These are phyloP conservation scores for Wickerhamomyces chambardii DNA, from an alignment of 805 yeast genomes.

Conservation along the genomic window DNA sequence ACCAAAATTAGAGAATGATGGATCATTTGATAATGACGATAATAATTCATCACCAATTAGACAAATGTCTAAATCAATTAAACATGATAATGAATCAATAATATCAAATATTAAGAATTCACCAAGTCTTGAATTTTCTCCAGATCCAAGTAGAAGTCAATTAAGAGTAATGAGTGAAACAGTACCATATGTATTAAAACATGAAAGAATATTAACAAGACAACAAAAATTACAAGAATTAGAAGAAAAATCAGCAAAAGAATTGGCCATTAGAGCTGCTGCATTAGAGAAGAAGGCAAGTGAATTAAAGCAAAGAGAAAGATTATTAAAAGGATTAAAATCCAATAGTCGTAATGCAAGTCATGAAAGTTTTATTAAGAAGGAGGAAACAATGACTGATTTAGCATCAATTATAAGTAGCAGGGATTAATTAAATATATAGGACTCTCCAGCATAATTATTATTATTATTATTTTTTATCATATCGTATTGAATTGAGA, in stretches of 20 bases:
- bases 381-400: slow-evolving; percentile 48
- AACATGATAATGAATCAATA: slow-evolving; percentile 27
- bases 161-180: slow-evolving; percentile 75
- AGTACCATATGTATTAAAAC: slow-evolving; percentile 75
- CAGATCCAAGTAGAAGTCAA: slow-evolving; percentile 44
- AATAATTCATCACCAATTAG: slow-evolving; percentile 31
- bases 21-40: too few relatives aligned
- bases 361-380: slow-evolving; percentile 22
- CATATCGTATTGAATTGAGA: too few relatives aligned
- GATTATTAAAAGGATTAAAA: slow-evolving; percentile 28
- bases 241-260: slow-evolving; percentile 71
- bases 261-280: slow-evolving; percentile 65
- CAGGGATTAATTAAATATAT: background rate
- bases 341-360: too few relatives aligned
- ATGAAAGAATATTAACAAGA: slow-evolving; percentile 64
- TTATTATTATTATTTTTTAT: too few relatives aligned
- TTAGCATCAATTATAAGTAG: slow-evolving; percentile 34
- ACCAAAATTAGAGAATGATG: too few relatives aligned
- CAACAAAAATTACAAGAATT: slow-evolving; percentile 73
- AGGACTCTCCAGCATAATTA: too few relatives aligned
- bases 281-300: slow-evolving; percentile 70
- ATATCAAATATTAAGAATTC: slow-evolving; percentile 26
- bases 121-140: slow-evolving; percentile 20
- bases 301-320: slow-evolving; percentile 60
- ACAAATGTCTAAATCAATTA: slow-evolving; percentile 25